Base-by-base conservation (phyloP, 2,329 filamentous ascomycete species). In the Neonectria sp. region DNA sequence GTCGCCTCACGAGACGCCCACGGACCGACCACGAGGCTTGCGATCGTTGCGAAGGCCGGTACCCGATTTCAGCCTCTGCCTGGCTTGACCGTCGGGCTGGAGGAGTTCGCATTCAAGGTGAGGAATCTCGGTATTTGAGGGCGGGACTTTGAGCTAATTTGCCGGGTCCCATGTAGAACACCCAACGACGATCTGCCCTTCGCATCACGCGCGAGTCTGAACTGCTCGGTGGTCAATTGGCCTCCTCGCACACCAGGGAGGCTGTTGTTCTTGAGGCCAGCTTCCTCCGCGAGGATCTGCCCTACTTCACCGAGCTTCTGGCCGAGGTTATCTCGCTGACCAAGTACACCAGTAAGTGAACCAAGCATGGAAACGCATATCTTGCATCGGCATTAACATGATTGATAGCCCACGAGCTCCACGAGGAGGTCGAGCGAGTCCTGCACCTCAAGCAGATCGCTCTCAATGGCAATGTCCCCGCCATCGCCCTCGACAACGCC, bases 21-120 rank as follows among this genome's bases (percentile, higher is more conserved):
- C 71, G 94, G 94, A 71, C 93, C 95, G 74, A 97, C 95, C 69
- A 95, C 95, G 69, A 97, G 94, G 79, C 89, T 99, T 74, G 95
- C 95, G 63, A 84, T 99, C 73, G 94, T 99, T 80, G 91, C 95
- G 75, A 97, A 97, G 88, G 96, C 95, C 71, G 96, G 96, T 79
- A 97, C 95, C 72, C 89, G 96, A 83, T 98, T 95, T 84, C 92
- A 99, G 87, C 90, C 93, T 71, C 88, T 93, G 74, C 96, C 96
- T 71, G 96, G 96, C 73, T 89, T 98, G 82, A 92, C 95, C 72
- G 92, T 95, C 79, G 95, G 93, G 66, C 89, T 99, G 74, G 93
- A 96, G 86, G 93, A 94, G 82, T 99, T 97, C 86, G 95, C 97
- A 73, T 99, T 98, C 91, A 97, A 97, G 93, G 96, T 95, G 61